Percentiles rank a stretch among this genome's conserved stretches.
Conservation (phyloP, 768 basidiomycete genomes). For the Boletus pseudopeckii region DNA sequence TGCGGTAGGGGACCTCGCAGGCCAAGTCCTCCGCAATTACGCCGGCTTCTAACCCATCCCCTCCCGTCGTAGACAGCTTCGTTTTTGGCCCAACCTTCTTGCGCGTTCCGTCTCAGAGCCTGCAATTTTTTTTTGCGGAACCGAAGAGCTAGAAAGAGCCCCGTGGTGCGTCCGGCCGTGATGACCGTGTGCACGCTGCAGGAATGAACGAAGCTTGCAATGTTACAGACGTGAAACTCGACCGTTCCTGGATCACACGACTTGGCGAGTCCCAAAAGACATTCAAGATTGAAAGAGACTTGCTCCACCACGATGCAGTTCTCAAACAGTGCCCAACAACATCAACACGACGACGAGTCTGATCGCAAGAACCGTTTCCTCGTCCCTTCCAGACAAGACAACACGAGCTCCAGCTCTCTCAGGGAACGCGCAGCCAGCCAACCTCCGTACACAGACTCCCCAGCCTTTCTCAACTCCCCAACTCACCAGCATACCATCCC, state of each 20-base stretch:
- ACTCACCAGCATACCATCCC: constrained; percentile 51
- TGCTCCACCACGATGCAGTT: constrained; percentile 31
- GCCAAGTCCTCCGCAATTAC: neutral
- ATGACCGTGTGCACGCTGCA: neutral
- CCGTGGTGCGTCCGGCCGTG: neutral
- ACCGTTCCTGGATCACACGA: constrained; percentile 19
- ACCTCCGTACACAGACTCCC: constrained; percentile 54
- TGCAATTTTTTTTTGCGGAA: neutral
- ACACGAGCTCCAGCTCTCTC: constrained; percentile 37
- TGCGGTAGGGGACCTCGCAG: neutral
- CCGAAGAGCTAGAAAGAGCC: neutral
- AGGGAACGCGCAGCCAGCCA: constrained; percentile 70
- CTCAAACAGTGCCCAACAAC: constrained; percentile 33
- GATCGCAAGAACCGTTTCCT: constrained; percentile 65
- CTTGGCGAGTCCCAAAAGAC: neutral
- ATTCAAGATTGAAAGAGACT: neutral
- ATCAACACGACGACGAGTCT: constrained; percentile 42
- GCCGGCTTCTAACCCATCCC: neutral
- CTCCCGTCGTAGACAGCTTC: neutral
- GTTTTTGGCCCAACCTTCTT: neutral
- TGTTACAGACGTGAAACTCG: neutral
- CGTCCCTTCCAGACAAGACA: constrained; percentile 38
- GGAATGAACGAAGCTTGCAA: neutral
- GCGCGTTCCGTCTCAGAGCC: neutral
- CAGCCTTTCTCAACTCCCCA: constrained; percentile 48